phyloP scores from a whole-genome alignment of 768 basidiomycete genomes.

The Lentinula sp. region DNA sequence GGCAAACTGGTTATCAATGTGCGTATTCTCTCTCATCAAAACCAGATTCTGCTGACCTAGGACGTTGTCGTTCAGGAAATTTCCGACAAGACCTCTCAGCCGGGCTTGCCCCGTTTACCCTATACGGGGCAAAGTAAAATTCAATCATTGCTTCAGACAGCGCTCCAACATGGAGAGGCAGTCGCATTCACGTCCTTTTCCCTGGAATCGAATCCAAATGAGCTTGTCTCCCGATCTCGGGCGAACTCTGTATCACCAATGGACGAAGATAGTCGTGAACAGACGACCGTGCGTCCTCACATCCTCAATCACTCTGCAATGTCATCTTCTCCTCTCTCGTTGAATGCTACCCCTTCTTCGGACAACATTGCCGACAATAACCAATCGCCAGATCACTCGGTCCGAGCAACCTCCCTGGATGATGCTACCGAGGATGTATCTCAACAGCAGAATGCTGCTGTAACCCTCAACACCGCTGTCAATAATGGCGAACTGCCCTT shows the following conservation, averaged over 20 bases:
- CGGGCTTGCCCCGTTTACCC: conserved; percentile 67
- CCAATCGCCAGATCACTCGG: too few species aligned
- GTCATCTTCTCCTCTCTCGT: neutral
- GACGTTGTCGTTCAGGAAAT: conserved; percentile 48
- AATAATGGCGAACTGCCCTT: too few species aligned
- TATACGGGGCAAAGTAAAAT: conserved; percentile 66
- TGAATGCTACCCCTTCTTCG: too few species aligned
- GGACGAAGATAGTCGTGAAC: neutral
- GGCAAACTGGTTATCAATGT: conserved; percentile 49
- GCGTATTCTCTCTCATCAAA: conserved; percentile 12
- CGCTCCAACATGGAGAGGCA: conserved; percentile 44
- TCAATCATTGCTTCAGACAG: conserved; percentile 56
- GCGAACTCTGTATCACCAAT: neutral
- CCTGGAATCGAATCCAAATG: neutral
- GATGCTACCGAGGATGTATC: too few species aligned
- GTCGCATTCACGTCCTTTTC: conserved; percentile 37
- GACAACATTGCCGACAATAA: too few species aligned
- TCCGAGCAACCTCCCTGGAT: too few species aligned
- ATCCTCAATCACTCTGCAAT: conserved; percentile 6
- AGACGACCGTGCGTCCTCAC: conserved; percentile 5
- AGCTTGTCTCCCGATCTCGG: neutral
- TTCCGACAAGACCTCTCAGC: conserved; percentile 69
- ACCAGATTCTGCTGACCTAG: neutral
- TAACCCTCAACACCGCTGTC: too few species aligned
- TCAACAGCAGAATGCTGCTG: too few species aligned